These are phyloP conservation scores for Aspergillus sergii DNA, from an alignment of 2,329 filamentous ascomycete species.

Conservation along the genomic window DNA sequence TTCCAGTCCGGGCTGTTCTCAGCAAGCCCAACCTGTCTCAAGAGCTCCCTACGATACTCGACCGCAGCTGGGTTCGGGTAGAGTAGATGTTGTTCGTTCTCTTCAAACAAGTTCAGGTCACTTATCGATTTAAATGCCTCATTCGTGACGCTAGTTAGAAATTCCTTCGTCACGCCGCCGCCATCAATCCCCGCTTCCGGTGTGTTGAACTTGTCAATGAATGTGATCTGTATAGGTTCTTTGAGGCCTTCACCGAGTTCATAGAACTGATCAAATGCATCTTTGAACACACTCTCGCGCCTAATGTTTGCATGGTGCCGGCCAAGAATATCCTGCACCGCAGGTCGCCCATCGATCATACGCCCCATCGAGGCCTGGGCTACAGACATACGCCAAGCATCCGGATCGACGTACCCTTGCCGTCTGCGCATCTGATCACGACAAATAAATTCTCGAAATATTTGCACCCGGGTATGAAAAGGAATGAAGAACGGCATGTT, in stretches of 20 bases:
- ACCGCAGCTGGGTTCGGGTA: conserved; percentile 83
- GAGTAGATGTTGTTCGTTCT: conserved; percentile 82
- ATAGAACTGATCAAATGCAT: conserved; percentile 85
- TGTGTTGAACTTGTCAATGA: conserved; percentile 86
- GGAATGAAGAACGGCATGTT: conserved; percentile 98
- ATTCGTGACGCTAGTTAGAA: conserved; percentile 82
- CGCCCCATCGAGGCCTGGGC: conserved; percentile 47
- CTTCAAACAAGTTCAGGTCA: conserved; percentile 69
- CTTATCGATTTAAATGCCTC: conserved; percentile 73
- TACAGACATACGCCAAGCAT: conserved; percentile 70
- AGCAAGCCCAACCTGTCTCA: conserved; percentile 55
- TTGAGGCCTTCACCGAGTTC: conserved; percentile 79
- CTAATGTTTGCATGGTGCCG: conserved; percentile 79
- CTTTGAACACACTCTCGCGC: conserved; percentile 77
- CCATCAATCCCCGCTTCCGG: conserved; percentile 94
- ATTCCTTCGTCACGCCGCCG: conserved; percentile 96
- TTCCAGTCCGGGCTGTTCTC: conserved; percentile 62
- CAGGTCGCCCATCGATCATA: conserved; percentile 42
- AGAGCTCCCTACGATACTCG: conserved; percentile 66
- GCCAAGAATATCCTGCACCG: conserved; percentile 44
- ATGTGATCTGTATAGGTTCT: conserved; percentile 94
- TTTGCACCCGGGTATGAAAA: conserved; percentile 85
- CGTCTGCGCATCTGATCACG: conserved; percentile 76
- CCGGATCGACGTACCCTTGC: conserved; percentile 69
- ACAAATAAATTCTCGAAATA: conserved; percentile 90